Conservation (phyloP, 371 early-diverging fungal genomes). For the Funneliformis caledonium region DNA sequence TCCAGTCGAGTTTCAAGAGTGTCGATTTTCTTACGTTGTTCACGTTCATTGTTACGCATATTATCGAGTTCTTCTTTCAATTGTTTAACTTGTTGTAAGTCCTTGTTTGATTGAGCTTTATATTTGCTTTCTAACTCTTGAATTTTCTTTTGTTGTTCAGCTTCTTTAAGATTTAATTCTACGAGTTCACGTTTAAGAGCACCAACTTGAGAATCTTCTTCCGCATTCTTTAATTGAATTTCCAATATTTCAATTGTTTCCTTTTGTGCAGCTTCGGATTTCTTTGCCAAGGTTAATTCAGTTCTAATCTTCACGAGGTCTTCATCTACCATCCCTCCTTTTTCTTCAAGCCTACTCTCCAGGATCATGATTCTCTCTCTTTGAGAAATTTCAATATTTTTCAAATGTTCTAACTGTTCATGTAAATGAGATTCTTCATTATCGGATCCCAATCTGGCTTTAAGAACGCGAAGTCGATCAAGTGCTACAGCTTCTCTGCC, state of each 20-base stretch:
- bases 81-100: slow-evolving; percentile 5
- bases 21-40: slow-evolving; percentile 24
- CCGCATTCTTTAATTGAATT: slow-evolving; percentile 10
- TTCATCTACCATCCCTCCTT: slow-evolving; percentile 6
- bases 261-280: neutral
- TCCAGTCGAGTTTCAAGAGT: slow-evolving; percentile 7
- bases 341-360: slow-evolving; percentile 4
- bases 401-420: slow-evolving; percentile 17
- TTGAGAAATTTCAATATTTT: neutral
- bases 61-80: slow-evolving; percentile 25
- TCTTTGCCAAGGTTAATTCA: slow-evolving; percentile 4
- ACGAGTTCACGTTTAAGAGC: neutral
- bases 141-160: neutral
- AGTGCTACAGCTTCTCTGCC: slow-evolving; percentile 3
- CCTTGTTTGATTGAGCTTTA: neutral
- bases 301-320: slow-evolving; percentile 6
- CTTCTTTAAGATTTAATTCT: neutral
- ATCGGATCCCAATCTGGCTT: neutral
- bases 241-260: slow-evolving; percentile 4
- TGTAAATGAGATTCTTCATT: slow-evolving; percentile 19
- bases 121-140: slow-evolving; percentile 1
- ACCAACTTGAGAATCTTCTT: slow-evolving; percentile 13
- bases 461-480: slow-evolving; percentile 17
- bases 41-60: neutral
- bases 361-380: neutral